Evolutionary conservation across 1,139 yeast species (phyloP), one percentile per base, ranked within the genome.

Genomic region (Lodderomyces orthopsilosis): DNA sequence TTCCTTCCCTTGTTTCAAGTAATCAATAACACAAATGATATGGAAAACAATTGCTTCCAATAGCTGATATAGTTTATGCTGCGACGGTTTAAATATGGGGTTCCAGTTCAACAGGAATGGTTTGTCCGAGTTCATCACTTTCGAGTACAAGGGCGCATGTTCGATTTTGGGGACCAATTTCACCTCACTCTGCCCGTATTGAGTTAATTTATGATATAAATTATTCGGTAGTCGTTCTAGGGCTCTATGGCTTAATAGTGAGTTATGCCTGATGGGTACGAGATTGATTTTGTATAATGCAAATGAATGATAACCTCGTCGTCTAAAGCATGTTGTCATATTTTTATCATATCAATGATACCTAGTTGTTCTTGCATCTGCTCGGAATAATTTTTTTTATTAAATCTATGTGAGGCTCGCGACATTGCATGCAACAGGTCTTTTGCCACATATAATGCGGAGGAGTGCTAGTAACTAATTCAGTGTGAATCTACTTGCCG

Each of bases 1-100:
- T n/a, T 21, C 17, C 18, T 41, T 37, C 6, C 19, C 23, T 15
- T 38, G 43, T 35, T 37, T 37, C 36, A 41, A 38, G 22, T 36
- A 22, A 26, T 44, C 45, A 5, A 44, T 27, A 8, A 46, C 42
- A 15, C 42, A 42, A 35, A 46, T 30, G 6, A 50, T 33, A 32
- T 50, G 51, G 40, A 48, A 48, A 13, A 41, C 40, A 14, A 43
- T 28, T n/a, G 47, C 41, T 30, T 50, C 53, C 21, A 49, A 46
- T 27, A 48, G 21, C 13, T 38, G 28, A 28, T 21, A 37, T 28
- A 47, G 32, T 37, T 43, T 47, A 22, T 42, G 40, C n/a, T 28
- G 35, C 2, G 51, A 42, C n/a, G n/a, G 27, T 27, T 44, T 43
- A 23, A 34, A 36, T 12, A 24, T 17, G 3, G 39, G 34, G 13